Base-by-base conservation (phyloP, 148 eudicot species). In the Vaccinium myrtillus region DNA sequence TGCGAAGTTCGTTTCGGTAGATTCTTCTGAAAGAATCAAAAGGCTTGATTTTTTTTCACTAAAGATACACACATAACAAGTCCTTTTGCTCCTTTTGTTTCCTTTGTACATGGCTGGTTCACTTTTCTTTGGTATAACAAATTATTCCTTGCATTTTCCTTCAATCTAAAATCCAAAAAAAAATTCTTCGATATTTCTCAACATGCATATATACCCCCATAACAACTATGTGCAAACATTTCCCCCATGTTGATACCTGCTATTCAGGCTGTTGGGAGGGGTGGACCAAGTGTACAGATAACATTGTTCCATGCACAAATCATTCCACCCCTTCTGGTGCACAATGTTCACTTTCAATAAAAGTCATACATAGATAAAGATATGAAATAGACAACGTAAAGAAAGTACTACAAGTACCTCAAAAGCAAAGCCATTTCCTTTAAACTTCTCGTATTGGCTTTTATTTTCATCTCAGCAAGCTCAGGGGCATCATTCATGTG, bases 351-450 rank as follows among this genome's bases (percentile, higher is more conserved):
- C 16, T 51, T 46, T 21, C 23, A 76, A 6, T 49, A 79, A 54
- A 56, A 13, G 27, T 53, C 43, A 36, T 23, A 10, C 32, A 1
- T 12, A 65, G 30, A n/a, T n/a, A 12, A 61, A 75, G 32, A 67
- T 56, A 77, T 55, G 4, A 82, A 30, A 30, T 75, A 4, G 30
- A 71, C 48, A 81, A 43, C 4, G 84, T 15, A 85, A 39, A 86
- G 85, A 71, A 46, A 78, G 15, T 19, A 56, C 50, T 13, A 49
- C 53, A 25, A 43, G 50, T 53, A 80, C 51, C 99, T 95, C 85
- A 97, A 89, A 79, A 97, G 98, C 88, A 91, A 61, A 73, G 92
- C 94, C 98, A 97, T 90, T 89, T 97, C 99, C 88, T 97, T 97
- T 87, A 97, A 88, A 87, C 98, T 97, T 90, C 93, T 93, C 36